Evolutionary conservation across 331 rosid genomes (phyloP), one percentile per base, ranked within the genome.

Genomic region (Rosa hybrid): DNA sequence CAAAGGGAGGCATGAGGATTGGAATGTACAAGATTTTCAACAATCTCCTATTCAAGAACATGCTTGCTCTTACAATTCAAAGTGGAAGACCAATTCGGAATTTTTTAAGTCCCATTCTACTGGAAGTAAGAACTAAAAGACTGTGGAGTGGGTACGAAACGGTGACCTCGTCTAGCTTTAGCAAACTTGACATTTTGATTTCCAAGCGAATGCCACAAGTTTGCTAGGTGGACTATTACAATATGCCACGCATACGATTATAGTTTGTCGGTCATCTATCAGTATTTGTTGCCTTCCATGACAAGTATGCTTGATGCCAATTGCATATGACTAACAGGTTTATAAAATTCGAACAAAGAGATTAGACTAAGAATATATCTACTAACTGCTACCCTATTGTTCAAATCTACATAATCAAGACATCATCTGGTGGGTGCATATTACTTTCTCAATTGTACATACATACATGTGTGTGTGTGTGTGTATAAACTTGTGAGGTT

Each of bases 21-120:
- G 4, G 64, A 34, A 49, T 75, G 72, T 44, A 62, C 84, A 75
- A 75, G 54, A 64, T 53, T 81, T 75, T 78, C 78, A 79, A 76
- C 84, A 6, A 30, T 51, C 27, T 54, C 14, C 12, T 75, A 54
- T 30, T 25, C 38, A 21, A 81, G 38, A 80, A 45, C 72, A 77
- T 76, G 77, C 20, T 74, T 42, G 12, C 34, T 27, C 30, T 71
- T 75, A 21, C 49, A 48, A 12, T 39, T 68, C 72, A 68, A 68
- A 68, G 51, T 48, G 75, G 73, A 78, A 79, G 50, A 68, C 67
- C 30, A 84, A 20, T 17, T 12, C 59, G 50, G 16, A 6, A 20
- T 72, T 72, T 77, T 65, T 45, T 57, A 8, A 10, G 53, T 62
- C n/a, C 12, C 16, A 2, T 72, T 77, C 49, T 34, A 68, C 72